Base-by-base conservation (phyloP, 331 rosid species). In the Quercus lobata region DNA sequence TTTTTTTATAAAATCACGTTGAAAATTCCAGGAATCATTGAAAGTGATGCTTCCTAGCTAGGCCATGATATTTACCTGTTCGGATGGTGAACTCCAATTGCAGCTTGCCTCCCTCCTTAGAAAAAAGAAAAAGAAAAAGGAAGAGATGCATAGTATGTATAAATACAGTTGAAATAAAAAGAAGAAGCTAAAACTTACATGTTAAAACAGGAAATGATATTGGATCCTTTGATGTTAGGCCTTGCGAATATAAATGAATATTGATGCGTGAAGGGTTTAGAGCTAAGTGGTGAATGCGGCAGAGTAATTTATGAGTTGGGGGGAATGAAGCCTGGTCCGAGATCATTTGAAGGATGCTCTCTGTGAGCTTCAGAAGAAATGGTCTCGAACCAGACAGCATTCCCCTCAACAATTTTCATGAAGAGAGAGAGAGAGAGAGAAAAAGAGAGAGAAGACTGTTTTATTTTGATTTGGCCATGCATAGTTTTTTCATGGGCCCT, bases 301-400 rank as follows among this genome's bases (percentile, higher is more conserved):
- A 58, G 66, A 58, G 66, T 21, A 17, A 68, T n/a, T 35, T 49
- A 17, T 57, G 83, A 79, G 97, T 54, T 93, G 85, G 86, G 97
- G 96, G 99, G 99, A 93, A 95, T 93, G 99, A 95, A 95, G 99
- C 98, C 99, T 93, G 98, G 99, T 93, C 99, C 98, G 97, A 95
- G 82, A 91, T 89, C 93, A 85, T 82, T 88, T 85, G 6, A 57
- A 9, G 9, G 7, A 6, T 60, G 65, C 19, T 55, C 6, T 49
- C 17, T 14, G 22, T 62, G 37, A 37, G 72, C 80, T 87, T 44
- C 66, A 15, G 16, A 73, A 73, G 66, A 84, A 84, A 85, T 80
- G 91, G 88, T 88, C 86, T 93, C 99, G 98, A 93, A 90, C 96
- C 98, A 91, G 92, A 88, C 97, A 86, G 79, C 94, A 89, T 93